phyloP scores from a whole-genome alignment of 1,284 basidiomycete genomes.

The Moesziomyces aphidis region DNA sequence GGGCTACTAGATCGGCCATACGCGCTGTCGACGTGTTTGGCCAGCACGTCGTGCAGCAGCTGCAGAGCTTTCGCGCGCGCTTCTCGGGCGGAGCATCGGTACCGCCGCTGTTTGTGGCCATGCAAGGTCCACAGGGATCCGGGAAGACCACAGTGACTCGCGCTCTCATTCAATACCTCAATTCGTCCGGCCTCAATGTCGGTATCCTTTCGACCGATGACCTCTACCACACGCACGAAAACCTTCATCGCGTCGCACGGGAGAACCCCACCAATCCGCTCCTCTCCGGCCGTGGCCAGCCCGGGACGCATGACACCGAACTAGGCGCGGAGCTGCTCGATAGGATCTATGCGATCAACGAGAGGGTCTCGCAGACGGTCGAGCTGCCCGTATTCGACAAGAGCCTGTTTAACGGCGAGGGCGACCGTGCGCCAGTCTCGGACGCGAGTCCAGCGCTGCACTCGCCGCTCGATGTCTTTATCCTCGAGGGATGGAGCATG shows the following conservation, averaged over 20 bases:
- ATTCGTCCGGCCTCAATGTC: background rate
- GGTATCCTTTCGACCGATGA: constrained; percentile 40
- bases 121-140: constrained; percentile 48
- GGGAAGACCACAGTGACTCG: constrained; percentile 44
- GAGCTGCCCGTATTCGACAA: constrained; percentile 41
- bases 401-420: constrained; percentile 31
- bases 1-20: background rate
- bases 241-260: constrained; percentile 18
- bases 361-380: background rate
- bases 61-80: constrained; percentile 12
- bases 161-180: constrained; percentile 16
- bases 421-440: constrained; percentile 18
- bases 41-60: constrained; percentile 25
- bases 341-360: constrained; percentile 23
- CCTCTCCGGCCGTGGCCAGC: constrained; percentile 35
- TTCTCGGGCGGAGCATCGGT: background rate
- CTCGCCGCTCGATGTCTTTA: constrained; percentile 32
- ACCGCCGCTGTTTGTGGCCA: constrained; percentile 39
- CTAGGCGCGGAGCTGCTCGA: constrained; percentile 17
- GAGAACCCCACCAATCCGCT: constrained; percentile 35
- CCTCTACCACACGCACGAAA: constrained; percentile 33
- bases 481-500: constrained; percentile 50
- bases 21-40: constrained; percentile 33
- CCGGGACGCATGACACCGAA: constrained; percentile 38
- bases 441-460: constrained; percentile 7